A percentile compares a stretch with the other conserved stretches of the same genome.
phyloP scores from a whole-genome alignment of 441 rosid genomes.

The Adansonia rubrostipa region DNA sequence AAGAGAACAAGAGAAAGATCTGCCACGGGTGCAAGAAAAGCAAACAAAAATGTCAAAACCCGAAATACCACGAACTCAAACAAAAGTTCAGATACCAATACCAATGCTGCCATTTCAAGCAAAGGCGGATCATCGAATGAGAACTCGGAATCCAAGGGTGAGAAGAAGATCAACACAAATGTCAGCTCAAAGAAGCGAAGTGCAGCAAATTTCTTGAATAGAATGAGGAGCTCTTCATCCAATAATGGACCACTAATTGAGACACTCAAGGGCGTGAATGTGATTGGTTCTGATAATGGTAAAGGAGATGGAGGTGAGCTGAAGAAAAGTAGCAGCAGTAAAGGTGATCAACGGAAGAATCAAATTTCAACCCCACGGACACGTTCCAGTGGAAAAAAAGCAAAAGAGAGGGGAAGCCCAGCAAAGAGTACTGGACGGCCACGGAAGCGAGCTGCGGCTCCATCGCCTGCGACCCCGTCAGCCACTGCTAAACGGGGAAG shows the following conservation, averaged over 20 bases:
- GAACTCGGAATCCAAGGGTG: constrained; percentile 39
- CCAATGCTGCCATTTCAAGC: constrained; percentile 29
- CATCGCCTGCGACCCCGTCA: neutral
- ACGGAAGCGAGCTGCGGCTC: constrained; percentile 31
- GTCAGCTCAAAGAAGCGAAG: constrained; percentile 43
- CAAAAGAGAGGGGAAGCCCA: constrained; percentile 32
- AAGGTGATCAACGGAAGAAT: constrained; percentile 32
- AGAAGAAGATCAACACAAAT: constrained; percentile 36
- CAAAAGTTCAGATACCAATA: constrained; percentile 27
- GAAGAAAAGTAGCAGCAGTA: constrained; percentile 34
- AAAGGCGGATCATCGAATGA: constrained; percentile 33
- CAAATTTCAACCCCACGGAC: constrained; percentile 29
- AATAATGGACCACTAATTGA: constrained; percentile 27
- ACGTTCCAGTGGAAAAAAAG: constrained; percentile 27
- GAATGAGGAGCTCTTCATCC: constrained; percentile 47
- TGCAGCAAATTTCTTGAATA: constrained; percentile 52
- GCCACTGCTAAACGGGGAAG: constrained; percentile 32
- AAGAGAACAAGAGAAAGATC: constrained; percentile 27
- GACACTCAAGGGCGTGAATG: constrained; percentile 22
- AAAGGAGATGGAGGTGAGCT: constrained; percentile 37
- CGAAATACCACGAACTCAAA: constrained; percentile 13
- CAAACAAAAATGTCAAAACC: constrained; percentile 31
- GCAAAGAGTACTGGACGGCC: constrained; percentile 30
- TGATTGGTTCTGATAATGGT: constrained; percentile 33
- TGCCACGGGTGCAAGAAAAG: constrained; percentile 29